Percentiles rank a stretch among this genome's conserved stretches.
Conservation (phyloP, 106 monocot genomes). For the Iris macrosiphon region DNA sequence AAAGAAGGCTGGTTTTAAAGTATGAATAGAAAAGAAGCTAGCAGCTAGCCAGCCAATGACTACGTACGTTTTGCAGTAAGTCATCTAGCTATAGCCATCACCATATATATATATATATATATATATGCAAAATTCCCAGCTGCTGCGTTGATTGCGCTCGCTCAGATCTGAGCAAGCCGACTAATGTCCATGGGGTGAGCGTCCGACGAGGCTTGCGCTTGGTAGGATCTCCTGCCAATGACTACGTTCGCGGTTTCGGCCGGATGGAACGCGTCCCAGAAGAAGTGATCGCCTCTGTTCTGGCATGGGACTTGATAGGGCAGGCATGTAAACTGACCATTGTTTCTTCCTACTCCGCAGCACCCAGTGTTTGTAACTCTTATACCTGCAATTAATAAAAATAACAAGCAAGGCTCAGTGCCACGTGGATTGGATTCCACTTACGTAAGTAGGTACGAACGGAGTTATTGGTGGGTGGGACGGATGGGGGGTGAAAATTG, state of each 20-base stretch:
- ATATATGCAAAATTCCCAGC: too few relatives aligned
- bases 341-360: slow-evolving; percentile 97
- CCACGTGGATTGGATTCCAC: too few relatives aligned
- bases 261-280: slow-evolving; percentile 95
- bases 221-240: slow-evolving; percentile 59
- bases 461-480: too few relatives aligned
- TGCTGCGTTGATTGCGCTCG: too few relatives aligned
- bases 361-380: slow-evolving; percentile 66
- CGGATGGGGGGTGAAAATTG: background rate
- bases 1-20: too few relatives aligned
- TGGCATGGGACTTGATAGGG: slow-evolving; percentile 72
- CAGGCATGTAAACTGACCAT: slow-evolving; percentile 84
- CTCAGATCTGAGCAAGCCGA: slow-evolving; percentile 56
- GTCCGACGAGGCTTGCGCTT: slow-evolving; percentile 41
- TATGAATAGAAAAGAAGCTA: too few relatives aligned
- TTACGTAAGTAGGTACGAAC: too few relatives aligned
- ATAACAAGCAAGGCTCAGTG: background rate
- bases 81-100: too few relatives aligned
- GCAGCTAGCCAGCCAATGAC: too few relatives aligned
- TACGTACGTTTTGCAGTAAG: too few relatives aligned
- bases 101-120: too few relatives aligned
- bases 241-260: slow-evolving; percentile 70
- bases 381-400: slow-evolving; percentile 33
- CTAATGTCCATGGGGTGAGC: slow-evolving; percentile 62
- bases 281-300: slow-evolving; percentile 52